Evolutionary conservation across 2,329 filamentous ascomycete genomes (phyloP).

Genomic region (Pestalotiopsis sp.): DNA sequence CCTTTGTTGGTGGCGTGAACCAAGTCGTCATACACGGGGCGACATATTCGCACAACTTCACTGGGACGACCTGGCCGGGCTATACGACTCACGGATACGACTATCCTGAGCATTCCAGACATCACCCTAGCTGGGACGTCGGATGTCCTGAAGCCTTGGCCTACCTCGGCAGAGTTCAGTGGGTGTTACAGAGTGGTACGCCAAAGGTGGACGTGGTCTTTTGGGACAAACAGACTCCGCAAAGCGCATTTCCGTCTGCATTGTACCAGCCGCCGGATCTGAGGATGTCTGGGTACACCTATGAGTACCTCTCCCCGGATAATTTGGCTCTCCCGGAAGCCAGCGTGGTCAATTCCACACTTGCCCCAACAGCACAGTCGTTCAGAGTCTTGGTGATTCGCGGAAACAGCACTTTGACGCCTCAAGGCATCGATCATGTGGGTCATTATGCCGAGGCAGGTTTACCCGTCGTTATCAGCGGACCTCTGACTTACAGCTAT

Average conservation of each 20-base stretch:
- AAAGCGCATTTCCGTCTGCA: neutral
- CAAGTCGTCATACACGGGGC: constrained; percentile 5
- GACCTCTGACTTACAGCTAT: neutral
- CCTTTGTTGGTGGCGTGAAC: constrained; percentile 3
- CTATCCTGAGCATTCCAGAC: constrained; percentile 1
- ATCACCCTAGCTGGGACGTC: constrained; percentile 3
- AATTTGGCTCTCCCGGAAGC: neutral
- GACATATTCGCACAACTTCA: neutral
- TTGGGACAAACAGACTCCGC: neutral
- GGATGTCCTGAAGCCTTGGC: neutral
- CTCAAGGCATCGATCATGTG: neutral
- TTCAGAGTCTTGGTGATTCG: neutral
- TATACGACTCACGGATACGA: neutral
- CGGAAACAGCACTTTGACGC: neutral
- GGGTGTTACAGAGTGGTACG: neutral
- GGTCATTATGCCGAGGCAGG: neutral
- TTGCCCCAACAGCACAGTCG: neutral
- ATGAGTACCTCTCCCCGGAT: constrained; percentile 1
- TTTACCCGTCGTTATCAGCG: neutral
- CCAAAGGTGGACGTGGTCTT: neutral
- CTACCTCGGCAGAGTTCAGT: neutral
- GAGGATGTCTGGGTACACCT: neutral
- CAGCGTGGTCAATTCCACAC: neutral
- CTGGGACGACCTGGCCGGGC: constrained; percentile 1
- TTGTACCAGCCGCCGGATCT: neutral